A percentile compares a stretch with the other conserved stretches of the same genome.
Conservation (phyloP, 2,329 filamentous ascomycete genomes). For the Alternaria sp. region DNA sequence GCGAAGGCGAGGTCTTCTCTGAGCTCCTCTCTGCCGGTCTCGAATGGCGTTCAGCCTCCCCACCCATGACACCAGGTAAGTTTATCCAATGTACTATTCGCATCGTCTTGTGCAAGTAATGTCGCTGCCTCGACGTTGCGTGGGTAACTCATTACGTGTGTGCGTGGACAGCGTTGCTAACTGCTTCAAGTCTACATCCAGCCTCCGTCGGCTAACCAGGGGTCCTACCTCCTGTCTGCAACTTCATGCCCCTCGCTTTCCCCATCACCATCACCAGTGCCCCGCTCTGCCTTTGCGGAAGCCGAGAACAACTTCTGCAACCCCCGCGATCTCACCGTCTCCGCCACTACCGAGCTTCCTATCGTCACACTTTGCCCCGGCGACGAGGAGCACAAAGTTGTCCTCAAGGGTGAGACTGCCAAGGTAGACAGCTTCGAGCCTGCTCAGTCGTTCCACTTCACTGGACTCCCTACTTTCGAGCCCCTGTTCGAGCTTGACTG, state of each 20-base stretch:
- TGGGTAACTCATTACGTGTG: not conserved
- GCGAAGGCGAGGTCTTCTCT: constrained; percentile 72
- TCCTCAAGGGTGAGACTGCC: constrained; percentile 55
- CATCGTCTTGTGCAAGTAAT: not conserved
- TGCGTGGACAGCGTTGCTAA: constrained; percentile 26
- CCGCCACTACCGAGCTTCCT: constrained; percentile 67
- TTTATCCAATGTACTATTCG: not conserved
- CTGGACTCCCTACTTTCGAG: constrained; percentile 75
- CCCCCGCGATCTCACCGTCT: constrained; percentile 84
- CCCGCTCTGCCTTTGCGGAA: constrained; percentile 71
- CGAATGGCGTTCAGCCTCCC: constrained; percentile 79
- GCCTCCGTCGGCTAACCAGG: constrained; percentile 68
- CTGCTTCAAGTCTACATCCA: constrained; percentile 66
- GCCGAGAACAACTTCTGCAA: constrained; percentile 87
- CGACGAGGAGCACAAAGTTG: constrained; percentile 66
- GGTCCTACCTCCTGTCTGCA: constrained; percentile 74
- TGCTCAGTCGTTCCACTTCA: constrained; percentile 50
- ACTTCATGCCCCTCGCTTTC: constrained; percentile 83
- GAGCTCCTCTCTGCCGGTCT: constrained; percentile 77
- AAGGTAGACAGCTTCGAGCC: constrained; percentile 48
- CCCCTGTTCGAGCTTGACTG: constrained; percentile 89
- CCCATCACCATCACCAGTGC: constrained; percentile 82
- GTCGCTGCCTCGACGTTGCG: not conserved
- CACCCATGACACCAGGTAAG: constrained; percentile 91
- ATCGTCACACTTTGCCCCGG: constrained; percentile 66